A percentile compares a stretch with the other conserved stretches of the same genome.
phyloP scores from a whole-genome alignment of 805 yeast genomes.

The Metschnikowia gruessii region DNA sequence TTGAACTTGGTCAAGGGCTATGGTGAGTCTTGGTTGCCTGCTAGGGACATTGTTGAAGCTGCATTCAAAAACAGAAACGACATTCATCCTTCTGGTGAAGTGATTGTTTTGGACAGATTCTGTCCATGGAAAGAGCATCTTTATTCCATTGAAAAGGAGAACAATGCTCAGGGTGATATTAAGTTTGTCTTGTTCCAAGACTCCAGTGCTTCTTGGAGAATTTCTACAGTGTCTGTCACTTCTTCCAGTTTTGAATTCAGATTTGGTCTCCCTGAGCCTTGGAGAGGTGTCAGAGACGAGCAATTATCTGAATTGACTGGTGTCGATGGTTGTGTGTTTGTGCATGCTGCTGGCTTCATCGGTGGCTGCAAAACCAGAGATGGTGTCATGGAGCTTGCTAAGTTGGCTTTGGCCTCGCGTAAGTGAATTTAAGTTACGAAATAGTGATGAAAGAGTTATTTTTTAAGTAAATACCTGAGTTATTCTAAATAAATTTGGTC shows the following conservation, averaged over 20 bases:
- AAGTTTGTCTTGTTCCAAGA: conserved; percentile 81
- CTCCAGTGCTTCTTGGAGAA: conserved; percentile 71
- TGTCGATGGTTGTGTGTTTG: conserved; percentile 83
- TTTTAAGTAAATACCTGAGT: too few relatives aligned
- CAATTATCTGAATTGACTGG: conserved; percentile 70
- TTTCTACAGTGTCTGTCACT: conserved; percentile 86
- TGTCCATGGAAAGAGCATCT: conserved; percentile 97
- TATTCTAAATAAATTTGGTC: too few relatives aligned
- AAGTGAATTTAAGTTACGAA: background rate
- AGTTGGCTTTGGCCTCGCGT: conserved; percentile 24
- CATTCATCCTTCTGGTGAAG: conserved; percentile 67
- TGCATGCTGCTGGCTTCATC: conserved; percentile 96
- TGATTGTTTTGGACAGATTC: conserved; percentile 68
- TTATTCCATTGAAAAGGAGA: conserved; percentile 63
- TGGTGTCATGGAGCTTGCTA: conserved; percentile 74
- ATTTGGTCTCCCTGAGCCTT: conserved; percentile 79
- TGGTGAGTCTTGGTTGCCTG: conserved; percentile 90
- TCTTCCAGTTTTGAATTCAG: conserved; percentile 80
- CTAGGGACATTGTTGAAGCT: conserved; percentile 69
- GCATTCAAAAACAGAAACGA: conserved; percentile 63
- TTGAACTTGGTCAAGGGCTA: conserved; percentile 60
- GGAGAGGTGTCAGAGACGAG: conserved; percentile 96
- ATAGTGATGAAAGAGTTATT: too few relatives aligned
- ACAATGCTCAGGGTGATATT: conserved; percentile 51
- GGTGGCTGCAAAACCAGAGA: conserved; percentile 88